Conservation (phyloP, 2,329 filamentous ascomycete species). For the Scedosporium dehoogii region DNA sequence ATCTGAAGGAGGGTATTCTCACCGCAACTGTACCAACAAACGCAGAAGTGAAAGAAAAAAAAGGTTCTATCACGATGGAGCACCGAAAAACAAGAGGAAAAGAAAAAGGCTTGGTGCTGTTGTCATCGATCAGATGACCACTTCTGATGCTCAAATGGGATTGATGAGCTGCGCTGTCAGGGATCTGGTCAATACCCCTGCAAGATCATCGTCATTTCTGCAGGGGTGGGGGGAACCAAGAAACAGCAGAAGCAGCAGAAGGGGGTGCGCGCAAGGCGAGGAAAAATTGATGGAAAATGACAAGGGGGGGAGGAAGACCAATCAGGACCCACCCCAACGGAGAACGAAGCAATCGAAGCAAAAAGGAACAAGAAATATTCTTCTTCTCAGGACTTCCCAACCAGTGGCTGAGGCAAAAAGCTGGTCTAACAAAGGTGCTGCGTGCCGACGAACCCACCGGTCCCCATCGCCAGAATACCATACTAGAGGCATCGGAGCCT, state of each 20-base stretch:
- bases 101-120: background rate
- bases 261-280: background rate
- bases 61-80: background rate
- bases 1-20: background rate
- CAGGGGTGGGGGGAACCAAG: background rate
- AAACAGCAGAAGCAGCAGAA: background rate
- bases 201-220: slow-evolving; percentile 1
- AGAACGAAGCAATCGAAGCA: slow-evolving; percentile 1
- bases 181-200: background rate
- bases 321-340: background rate
- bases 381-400: background rate
- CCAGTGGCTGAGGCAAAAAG: no score
- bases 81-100: no score
- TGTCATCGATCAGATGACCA: slow-evolving; percentile 5
- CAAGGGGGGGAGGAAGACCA: background rate
- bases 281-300: background rate
- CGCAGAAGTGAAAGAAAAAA: background rate
- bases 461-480: background rate
- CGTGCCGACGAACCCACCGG: background rate
- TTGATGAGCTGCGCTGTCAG: background rate
- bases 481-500: no score
- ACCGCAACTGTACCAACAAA: background rate
- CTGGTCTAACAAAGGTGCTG: background rate
- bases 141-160: slow-evolving; percentile 2
- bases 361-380: background rate